These are phyloP conservation scores for Colletotrichum orbiculare DNA, from an alignment of 2,329 filamentous ascomycete genomes.

Conservation along the genomic window DNA sequence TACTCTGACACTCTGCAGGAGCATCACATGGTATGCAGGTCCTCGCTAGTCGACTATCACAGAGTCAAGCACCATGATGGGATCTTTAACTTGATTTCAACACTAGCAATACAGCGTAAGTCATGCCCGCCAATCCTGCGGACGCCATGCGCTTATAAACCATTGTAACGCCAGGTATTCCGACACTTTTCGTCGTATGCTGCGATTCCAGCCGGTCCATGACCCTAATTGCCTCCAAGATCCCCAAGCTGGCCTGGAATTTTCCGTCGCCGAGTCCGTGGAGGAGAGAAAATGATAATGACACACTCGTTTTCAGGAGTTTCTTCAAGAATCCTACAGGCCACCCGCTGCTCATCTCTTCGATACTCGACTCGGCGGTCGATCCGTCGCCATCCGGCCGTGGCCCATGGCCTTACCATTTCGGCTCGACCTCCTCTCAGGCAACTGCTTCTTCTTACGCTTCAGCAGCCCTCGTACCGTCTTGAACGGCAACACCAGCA, in stretches of 20 bases:
- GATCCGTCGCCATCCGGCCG: conserved; percentile 49
- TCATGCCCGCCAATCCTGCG: conserved; percentile 12
- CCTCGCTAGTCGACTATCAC: too few relatives aligned
- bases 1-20: too few relatives aligned
- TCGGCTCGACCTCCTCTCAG: conserved; percentile 40
- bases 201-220: background rate
- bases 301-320: too few relatives aligned
- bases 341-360: conserved; percentile 24
- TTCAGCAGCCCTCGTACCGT: conserved; percentile 50
- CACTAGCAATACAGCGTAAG: conserved; percentile 21
- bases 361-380: conserved; percentile 47
- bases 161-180: conserved; percentile 9
- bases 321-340: too few relatives aligned
- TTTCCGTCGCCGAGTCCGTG: too few relatives aligned
- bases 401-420: conserved; percentile 42
- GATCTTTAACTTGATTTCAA: background rate
- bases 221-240: too few relatives aligned
- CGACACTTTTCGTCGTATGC: conserved; percentile 1
- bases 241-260: too few relatives aligned
- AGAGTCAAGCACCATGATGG: too few relatives aligned
- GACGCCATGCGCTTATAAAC: background rate
- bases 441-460: conserved; percentile 43
- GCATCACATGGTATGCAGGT: too few relatives aligned
- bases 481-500: conserved; percentile 57
- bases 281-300: too few relatives aligned